Percentiles rank a stretch among this genome's conserved stretches.
These are phyloP conservation scores for Seminavis robusta DNA, from an alignment of 108 stramenopile genomes.

Conservation along the genomic window DNA sequence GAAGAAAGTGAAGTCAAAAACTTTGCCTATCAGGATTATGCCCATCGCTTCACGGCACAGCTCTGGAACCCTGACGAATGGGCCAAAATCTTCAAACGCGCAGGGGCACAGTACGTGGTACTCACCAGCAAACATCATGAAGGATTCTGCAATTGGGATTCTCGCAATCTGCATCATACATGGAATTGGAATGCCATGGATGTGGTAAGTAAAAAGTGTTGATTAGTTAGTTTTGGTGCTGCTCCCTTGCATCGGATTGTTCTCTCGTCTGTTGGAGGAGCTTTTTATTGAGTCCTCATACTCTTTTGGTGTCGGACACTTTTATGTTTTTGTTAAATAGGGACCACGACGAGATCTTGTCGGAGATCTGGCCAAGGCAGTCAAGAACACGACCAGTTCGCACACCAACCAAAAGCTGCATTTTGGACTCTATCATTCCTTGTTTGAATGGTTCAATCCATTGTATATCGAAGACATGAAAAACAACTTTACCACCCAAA, in stretches of 20 bases:
- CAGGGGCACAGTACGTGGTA: constrained; percentile 50
- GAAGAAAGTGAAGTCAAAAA: background rate
- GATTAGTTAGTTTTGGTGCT: too few species aligned
- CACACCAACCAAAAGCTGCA: constrained; percentile 18
- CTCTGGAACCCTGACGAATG: constrained; percentile 20
- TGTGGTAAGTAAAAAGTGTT: too few species aligned
- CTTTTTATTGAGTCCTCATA: too few species aligned
- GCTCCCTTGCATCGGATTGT: too few species aligned
- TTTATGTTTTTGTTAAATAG: too few species aligned
- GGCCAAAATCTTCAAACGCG: constrained; percentile 31
- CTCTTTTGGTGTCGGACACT: too few species aligned
- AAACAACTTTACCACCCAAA: constrained; percentile 26
- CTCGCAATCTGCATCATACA: constrained; percentile 17
- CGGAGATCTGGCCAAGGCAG: constrained; percentile 33
- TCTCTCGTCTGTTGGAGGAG: too few species aligned
- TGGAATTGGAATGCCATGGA: constrained; percentile 54
- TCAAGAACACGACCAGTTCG: constrained; percentile 14
- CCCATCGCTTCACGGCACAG: constrained; percentile 23
- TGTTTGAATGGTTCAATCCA: constrained; percentile 51
- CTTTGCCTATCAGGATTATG: constrained; percentile 36
- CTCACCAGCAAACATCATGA: constrained; percentile 52
- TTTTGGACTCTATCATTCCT: constrained; percentile 39
- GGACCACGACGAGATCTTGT: constrained; percentile 41
- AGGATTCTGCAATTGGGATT: constrained; percentile 48
- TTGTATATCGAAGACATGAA: constrained; percentile 15